A percentile compares a stretch with the other conserved stretches of the same genome.
Conservation (phyloP, 2,329 filamentous ascomycete species). For the Madurella fahalii region DNA sequence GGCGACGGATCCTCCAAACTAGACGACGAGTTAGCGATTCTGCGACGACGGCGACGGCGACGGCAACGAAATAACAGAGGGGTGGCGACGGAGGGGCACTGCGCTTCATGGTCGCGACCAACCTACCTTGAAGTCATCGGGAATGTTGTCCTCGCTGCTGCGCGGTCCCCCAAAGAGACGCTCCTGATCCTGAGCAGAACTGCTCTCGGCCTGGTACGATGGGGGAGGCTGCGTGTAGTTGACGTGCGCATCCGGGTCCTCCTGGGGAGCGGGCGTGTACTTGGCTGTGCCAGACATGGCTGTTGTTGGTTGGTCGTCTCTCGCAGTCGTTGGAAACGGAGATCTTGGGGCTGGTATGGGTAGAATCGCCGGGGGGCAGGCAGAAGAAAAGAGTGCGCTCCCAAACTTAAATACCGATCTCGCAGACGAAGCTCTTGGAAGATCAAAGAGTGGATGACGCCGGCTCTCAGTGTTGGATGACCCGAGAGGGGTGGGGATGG, state of each 20-base stretch:
- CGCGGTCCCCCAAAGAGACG: slow-evolving; percentile 64
- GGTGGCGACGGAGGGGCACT: neutral
- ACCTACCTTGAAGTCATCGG: slow-evolving; percentile 89
- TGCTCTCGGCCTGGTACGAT: slow-evolving; percentile 63
- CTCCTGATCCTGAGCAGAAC: slow-evolving; percentile 50
- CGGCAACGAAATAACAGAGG: neutral
- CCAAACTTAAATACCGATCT: too few species aligned
- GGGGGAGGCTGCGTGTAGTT: slow-evolving; percentile 74
- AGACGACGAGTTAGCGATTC: slow-evolving; percentile 9
- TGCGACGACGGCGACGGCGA: neutral
- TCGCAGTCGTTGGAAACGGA: neutral
- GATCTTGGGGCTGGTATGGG: too few species aligned
- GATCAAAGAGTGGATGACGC: too few species aligned
- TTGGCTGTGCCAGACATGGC: slow-evolving; percentile 58
- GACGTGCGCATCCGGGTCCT: slow-evolving; percentile 71
- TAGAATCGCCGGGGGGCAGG: too few species aligned
- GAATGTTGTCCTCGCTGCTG: slow-evolving; percentile 82
- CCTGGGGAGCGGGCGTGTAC: slow-evolving; percentile 78
- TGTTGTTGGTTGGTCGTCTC: neutral
- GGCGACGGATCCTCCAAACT: slow-evolving; percentile 90
- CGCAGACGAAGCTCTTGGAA: too few species aligned
- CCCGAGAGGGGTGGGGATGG: too few species aligned
- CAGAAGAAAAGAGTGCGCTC: too few species aligned
- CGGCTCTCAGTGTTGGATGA: too few species aligned
- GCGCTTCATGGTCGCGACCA: neutral